These are phyloP conservation scores for Sanghuangporus weigelae DNA, from an alignment of 1,284 basidiomycete species.

Conservation along the genomic window DNA sequence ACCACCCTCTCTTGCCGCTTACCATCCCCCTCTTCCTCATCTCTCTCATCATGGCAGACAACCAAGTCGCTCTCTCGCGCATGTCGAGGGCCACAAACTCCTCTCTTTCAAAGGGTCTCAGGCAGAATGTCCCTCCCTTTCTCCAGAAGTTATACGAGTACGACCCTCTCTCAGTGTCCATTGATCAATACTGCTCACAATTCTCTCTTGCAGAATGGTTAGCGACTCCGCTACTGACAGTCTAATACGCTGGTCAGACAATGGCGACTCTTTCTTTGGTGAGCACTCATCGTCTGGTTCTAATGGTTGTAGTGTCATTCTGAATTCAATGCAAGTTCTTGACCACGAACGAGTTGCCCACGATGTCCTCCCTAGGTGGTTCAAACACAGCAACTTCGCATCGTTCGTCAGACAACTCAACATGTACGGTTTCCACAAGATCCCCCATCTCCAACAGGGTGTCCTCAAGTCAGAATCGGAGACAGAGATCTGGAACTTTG, in stretches of 20 bases:
- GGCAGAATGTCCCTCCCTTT: constrained; percentile 76
- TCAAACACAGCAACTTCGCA: constrained; percentile 94
- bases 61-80: constrained; percentile 51
- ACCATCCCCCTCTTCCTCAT: not conserved
- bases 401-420: constrained; percentile 96
- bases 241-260: constrained; percentile 58
- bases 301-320: not conserved
- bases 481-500: constrained; percentile 92
- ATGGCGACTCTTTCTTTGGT: constrained; percentile 79
- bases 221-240: constrained; percentile 52
- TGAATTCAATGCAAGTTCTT: constrained; percentile 53
- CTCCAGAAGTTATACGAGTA: constrained; percentile 91
- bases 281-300: constrained; percentile 24
- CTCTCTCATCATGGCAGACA: constrained; percentile 29
- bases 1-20: not conserved
- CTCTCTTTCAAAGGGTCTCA: constrained; percentile 46
- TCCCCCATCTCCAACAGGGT: constrained; percentile 93
- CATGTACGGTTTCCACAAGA: constrained; percentile 97
- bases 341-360: constrained; percentile 91
- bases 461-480: constrained; percentile 80
- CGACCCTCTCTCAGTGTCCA: not conserved
- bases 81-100: constrained; percentile 35
- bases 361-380: constrained; percentile 89
- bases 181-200: not conserved
- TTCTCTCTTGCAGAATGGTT: constrained; percentile 46